Evolutionary conservation across 345 rosid genomes (phyloP), one percentile per base, ranked within the genome.

Genomic region (Populus ilicifolia): DNA sequence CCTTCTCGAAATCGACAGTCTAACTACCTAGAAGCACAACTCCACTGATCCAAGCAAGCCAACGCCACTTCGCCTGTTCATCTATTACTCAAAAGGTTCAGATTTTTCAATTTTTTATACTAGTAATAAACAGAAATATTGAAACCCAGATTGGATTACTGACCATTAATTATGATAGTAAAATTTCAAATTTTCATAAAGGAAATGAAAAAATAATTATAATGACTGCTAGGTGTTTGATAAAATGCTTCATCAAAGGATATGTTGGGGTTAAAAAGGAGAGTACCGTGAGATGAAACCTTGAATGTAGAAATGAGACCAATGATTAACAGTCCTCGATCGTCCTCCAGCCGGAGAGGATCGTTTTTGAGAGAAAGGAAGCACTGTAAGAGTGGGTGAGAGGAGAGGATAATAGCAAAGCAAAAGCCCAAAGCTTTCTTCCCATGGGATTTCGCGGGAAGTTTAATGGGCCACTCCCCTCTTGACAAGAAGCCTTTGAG

Each of bases 1-100:
- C 80, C 83, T 80, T 82, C 76, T 79, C 8, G 86, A 86, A 62
- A 86, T 59, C 2, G 83, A 79, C 52, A 85, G 90, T 91, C 56
- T 27, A 39, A 56, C 36, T 13, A 21, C 6, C 64, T 16, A 70
- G 63, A 46, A 23, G 23, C 8, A 16, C 10, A 46, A 52, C 14
- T 48, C 65, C 44, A 39, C 30, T 30, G 54, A 65, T 30, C 13
- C 20, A 62, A 59, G 21, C 8, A 20, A 18, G 18, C 52, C 69
- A n/a, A 33, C 12, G 12, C 16, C 29, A n/a, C 48, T 7, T 61
- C 68, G 30, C 64, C 43, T 23, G 65, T 25, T 46, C 80, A 78
- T 71, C 52, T 46, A 10, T 20, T 4, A 35, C 7, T 17, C 12
- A 23, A 16, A 73, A 62, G 25, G 23, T 38, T 59, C 62, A 48